Evolutionary conservation across 169 alveolate genomes (phyloP).

Genomic region (Miamiensis avidus): DNA sequence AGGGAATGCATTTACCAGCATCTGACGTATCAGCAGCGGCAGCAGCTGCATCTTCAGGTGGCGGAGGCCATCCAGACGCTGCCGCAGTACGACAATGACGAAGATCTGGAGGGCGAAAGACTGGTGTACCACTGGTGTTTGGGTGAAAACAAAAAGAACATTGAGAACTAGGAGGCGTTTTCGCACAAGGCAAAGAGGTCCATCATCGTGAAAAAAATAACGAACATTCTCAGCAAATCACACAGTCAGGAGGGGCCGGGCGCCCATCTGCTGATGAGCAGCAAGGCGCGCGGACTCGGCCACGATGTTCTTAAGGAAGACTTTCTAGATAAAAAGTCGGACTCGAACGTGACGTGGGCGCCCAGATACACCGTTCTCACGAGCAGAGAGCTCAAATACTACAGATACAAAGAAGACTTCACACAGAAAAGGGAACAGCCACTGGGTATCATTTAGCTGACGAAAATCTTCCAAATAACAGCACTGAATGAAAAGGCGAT

Average conservation of each 20-base stretch:
- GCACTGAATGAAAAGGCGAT: constrained; percentile 22
- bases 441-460: constrained; percentile 16
- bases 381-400: neutral
- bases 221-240: neutral
- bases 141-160: constrained; percentile 19
- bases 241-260: neutral
- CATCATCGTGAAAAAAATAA: constrained; percentile 33
- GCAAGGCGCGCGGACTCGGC: too few species aligned
- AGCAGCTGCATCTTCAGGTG: constrained; percentile 51
- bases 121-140: constrained; percentile 19
- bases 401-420: neutral
- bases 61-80: constrained; percentile 55
- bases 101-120: constrained; percentile 19
- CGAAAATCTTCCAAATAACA: constrained; percentile 4
- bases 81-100: constrained; percentile 31
- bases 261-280: neutral
- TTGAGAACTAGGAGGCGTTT: constrained; percentile 4
- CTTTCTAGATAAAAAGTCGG: too few species aligned
- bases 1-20: constrained; percentile 61
- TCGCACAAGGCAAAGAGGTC: constrained; percentile 46
- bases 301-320: too few species aligned
- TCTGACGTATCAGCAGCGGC: constrained; percentile 48
- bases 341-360: too few species aligned
- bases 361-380: neutral
- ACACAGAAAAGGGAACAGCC: neutral